Percentiles rank a stretch among this genome's conserved stretches.
Conservation (phyloP, 306 rosid species). For the Betula pendula region DNA sequence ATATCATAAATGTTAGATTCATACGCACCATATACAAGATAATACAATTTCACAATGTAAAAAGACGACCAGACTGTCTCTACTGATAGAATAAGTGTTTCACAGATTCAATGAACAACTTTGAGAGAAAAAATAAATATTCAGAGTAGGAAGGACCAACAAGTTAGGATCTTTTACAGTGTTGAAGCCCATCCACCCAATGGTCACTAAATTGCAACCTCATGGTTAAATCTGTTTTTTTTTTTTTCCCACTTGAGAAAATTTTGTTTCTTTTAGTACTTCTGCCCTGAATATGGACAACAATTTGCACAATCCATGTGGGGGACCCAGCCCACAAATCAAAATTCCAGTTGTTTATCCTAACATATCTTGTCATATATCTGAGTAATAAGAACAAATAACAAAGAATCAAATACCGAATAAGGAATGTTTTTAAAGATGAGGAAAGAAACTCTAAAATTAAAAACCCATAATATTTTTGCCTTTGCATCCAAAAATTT, state of each 20-base stretch:
- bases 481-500: neutral
- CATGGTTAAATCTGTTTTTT: neutral
- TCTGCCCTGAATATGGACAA: neutral
- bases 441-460: neutral
- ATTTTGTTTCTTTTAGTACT: neutral
- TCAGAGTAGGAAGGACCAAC: neutral
- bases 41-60: constrained; percentile 1
- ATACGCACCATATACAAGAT: constrained; percentile 10
- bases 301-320: neutral
- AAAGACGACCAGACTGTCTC: constrained; percentile 10
- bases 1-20: constrained; percentile 5
- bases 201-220: neutral
- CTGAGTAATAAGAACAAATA: neutral
- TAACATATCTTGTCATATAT: no score
- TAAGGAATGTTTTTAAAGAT: neutral
- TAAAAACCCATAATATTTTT: neutral
- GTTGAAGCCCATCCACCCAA: neutral
- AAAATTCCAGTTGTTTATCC: neutral
- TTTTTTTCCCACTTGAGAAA: neutral
- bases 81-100: constrained; percentile 1
- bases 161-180: neutral
- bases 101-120: neutral
- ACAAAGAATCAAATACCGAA: neutral
- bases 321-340: neutral
- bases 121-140: neutral